Evolutionary conservation across 371 early-diverging fungal genomes (phyloP).

Genomic region (Blastocladiella emersonii): DNA sequence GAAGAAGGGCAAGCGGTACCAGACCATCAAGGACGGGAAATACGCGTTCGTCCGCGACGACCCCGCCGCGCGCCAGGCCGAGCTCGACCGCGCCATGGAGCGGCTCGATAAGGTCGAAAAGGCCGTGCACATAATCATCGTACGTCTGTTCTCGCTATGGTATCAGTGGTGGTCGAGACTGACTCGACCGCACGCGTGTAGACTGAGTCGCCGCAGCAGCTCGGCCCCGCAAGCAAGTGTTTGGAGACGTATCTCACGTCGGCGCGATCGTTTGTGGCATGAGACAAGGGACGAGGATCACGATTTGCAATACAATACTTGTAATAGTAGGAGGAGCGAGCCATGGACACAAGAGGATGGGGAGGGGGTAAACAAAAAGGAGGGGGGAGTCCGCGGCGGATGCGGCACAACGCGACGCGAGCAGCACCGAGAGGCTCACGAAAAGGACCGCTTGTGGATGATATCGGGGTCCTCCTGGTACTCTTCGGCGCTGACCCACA

Average conservation of each 20-base stretch:
- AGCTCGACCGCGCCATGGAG: not conserved
- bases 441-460: slow-evolving; percentile 58
- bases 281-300: too few species aligned
- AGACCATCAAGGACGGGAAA: slow-evolving; percentile 18
- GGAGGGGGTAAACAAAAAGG: too few species aligned
- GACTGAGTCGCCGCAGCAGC: not conserved
- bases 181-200: not conserved
- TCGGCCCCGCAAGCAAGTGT: not conserved
- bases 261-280: not conserved
- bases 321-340: too few species aligned
- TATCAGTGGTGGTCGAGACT: not conserved
- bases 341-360: too few species aligned
- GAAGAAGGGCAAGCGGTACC: slow-evolving; percentile 22
- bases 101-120: not conserved
- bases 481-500: slow-evolving; percentile 75
- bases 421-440: too few species aligned
- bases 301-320: too few species aligned
- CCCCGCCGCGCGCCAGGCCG: not conserved
- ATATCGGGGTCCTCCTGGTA: slow-evolving; percentile 72
- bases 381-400: too few species aligned
- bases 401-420: too few species aligned
- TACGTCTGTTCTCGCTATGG: not conserved
- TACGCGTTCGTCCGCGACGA: slow-evolving; percentile 9
- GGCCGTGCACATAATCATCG: not conserved
- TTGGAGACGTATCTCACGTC: not conserved